phyloP scores from a whole-genome alignment of 2,329 filamentous ascomycete species.

The Pyricularia pennisetigena region DNA sequence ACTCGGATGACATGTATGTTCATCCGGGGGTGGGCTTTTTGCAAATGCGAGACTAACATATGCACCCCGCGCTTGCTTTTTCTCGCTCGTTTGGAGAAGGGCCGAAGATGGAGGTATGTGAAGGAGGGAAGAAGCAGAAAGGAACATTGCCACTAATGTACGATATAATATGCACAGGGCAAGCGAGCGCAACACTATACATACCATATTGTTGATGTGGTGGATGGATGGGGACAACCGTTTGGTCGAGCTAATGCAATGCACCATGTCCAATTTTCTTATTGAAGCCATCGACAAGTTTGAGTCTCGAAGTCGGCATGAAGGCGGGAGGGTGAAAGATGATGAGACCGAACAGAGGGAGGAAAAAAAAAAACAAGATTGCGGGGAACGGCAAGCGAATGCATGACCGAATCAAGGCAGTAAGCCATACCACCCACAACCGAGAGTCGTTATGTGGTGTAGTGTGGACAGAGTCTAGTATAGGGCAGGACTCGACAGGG shows the following conservation, averaged over 20 bases:
- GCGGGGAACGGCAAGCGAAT: background rate
- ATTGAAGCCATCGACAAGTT: background rate
- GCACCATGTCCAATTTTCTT: background rate
- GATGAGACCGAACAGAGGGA: background rate
- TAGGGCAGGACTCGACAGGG: background rate
- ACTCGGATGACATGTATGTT: background rate
- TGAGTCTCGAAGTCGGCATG: background rate
- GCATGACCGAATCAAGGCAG: background rate
- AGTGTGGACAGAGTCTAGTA: background rate
- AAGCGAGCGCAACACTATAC: background rate
- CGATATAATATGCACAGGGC: background rate
- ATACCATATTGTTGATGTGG: background rate
- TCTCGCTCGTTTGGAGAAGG: background rate
- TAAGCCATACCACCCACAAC: background rate
- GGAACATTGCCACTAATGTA: background rate
- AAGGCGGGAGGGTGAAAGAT: background rate
- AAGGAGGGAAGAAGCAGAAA: background rate
- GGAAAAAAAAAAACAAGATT: too few relatives aligned
- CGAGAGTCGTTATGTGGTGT: background rate
- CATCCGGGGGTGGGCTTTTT: background rate
- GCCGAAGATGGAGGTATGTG: background rate
- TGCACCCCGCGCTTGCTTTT: background rate
- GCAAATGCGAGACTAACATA: background rate
- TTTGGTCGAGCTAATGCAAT: background rate
- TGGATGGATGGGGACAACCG: background rate